Evolutionary conservation across 768 basidiomycete genomes (phyloP).

Genomic region (Hemileccinum impolitum): DNA sequence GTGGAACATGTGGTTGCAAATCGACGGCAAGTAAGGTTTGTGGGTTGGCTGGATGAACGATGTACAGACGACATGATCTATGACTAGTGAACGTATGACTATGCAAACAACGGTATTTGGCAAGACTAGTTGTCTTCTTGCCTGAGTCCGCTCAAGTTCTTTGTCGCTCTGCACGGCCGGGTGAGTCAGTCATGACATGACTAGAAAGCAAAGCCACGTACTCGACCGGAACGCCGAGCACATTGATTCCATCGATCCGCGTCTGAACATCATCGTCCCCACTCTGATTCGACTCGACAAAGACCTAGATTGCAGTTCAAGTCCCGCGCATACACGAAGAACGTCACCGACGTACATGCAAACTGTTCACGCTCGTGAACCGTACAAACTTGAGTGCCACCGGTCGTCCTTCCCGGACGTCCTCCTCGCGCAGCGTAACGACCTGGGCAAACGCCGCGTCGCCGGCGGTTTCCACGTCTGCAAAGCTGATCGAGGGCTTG

Average conservation of each 20-base stretch:
- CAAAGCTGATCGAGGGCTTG: constrained; percentile 57
- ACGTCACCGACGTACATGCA: constrained; percentile 47
- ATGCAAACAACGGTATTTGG: background rate
- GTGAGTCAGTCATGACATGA: constrained; percentile 4
- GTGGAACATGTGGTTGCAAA: constrained; percentile 88
- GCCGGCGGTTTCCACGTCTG: constrained; percentile 54
- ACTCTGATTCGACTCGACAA: constrained; percentile 65
- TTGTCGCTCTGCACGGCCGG: constrained; percentile 31
- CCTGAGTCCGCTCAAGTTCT: constrained; percentile 36
- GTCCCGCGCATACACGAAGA: background rate
- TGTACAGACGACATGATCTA: constrained; percentile 5
- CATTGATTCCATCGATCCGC: constrained; percentile 63
- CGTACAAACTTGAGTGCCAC: constrained; percentile 61
- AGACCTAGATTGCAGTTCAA: constrained; percentile 45
- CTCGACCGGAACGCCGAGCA: constrained; percentile 59
- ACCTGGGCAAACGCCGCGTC: constrained; percentile 55
- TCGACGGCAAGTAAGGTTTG: constrained; percentile 57
- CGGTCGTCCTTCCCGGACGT: constrained; percentile 41
- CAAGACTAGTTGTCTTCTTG: constrained; percentile 27
- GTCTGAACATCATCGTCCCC: constrained; percentile 51
- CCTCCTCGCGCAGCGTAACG: constrained; percentile 48
- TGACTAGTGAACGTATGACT: background rate
- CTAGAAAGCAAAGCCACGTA: constrained; percentile 32
- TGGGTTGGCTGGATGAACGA: background rate
- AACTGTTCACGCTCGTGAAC: constrained; percentile 63